These are phyloP conservation scores for Stephania yunnanensis DNA, from an alignment of 164 flowering plant species.

Conservation along the genomic window DNA sequence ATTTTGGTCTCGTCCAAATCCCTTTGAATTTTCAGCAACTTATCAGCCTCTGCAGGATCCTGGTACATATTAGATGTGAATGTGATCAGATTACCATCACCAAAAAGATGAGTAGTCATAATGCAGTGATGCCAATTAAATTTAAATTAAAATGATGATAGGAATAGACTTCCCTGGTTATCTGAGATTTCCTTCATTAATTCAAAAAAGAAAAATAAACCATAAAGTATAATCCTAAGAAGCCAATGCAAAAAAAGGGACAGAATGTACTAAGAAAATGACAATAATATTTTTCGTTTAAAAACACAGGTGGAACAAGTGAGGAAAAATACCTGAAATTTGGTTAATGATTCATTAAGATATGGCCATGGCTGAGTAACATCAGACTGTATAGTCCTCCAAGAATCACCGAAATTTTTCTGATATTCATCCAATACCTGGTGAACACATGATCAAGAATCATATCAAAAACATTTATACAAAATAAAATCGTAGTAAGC, in stretches of 20 bases:
- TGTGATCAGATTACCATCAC: not conserved
- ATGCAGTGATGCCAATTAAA: not conserved
- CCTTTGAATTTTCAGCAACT: constrained; percentile 86
- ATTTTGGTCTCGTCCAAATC: constrained; percentile 99
- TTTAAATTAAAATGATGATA: not conserved
- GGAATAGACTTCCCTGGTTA: not conserved
- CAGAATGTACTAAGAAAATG: not conserved
- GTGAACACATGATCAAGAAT: not conserved
- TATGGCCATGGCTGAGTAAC: constrained; percentile 80
- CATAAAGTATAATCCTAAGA: not conserved
- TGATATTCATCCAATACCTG: constrained; percentile 91
- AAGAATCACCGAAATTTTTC: constrained; percentile 85
- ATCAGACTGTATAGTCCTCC: constrained; percentile 66
- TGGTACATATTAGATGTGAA: constrained; percentile 16
- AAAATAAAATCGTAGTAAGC: too few species aligned
- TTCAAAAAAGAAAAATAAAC: not conserved
- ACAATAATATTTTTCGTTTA: not conserved
- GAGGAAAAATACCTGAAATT: constrained; percentile 63
- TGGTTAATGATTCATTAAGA: constrained; percentile 65
- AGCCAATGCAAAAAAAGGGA: not conserved
- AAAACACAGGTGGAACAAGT: not conserved
- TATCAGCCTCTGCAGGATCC: constrained; percentile 99
- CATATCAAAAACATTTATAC: not conserved
- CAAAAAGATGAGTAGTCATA: not conserved
- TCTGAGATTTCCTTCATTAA: not conserved